phyloP scores from a whole-genome alignment of 169 alveolate genomes.

The Eimeria praecox region DNA sequence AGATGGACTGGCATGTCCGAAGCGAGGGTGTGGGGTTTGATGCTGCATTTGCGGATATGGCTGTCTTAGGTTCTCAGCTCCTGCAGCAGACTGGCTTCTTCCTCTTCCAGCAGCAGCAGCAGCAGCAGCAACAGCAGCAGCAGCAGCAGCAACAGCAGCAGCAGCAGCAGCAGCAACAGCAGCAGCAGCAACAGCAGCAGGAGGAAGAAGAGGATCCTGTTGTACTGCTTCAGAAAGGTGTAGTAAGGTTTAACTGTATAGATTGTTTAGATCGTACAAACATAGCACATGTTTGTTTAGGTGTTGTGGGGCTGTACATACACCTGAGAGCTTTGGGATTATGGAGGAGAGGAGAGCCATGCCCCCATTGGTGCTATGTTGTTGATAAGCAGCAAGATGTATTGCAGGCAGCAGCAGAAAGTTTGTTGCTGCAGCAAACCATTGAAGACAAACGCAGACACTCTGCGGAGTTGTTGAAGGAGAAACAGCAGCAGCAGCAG shows the following conservation, averaged over 20 bases:
- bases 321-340: slow-evolving; percentile 71
- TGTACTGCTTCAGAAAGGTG: slow-evolving; percentile 92
- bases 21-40: slow-evolving; percentile 66
- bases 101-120: slow-evolving; percentile 54
- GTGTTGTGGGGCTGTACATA: slow-evolving; percentile 72
- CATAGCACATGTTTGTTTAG: slow-evolving; percentile 75
- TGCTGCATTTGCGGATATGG: slow-evolving; percentile 53
- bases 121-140: slow-evolving; percentile 51
- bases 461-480: neutral
- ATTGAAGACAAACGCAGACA: neutral
- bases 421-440: slow-evolving; percentile 41
- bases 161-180: slow-evolving; percentile 20
- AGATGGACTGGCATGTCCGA: slow-evolving; percentile 72
- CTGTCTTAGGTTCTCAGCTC: slow-evolving; percentile 23
- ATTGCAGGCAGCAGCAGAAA: slow-evolving; percentile 29
- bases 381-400: neutral
- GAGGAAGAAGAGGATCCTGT: too few relatives aligned
- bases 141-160: neutral
- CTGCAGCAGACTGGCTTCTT: slow-evolving; percentile 72
- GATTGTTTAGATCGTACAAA: slow-evolving; percentile 99
- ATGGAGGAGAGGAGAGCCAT: neutral
- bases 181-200: too few relatives aligned
- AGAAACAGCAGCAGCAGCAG: neutral
- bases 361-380: slow-evolving; percentile 52
- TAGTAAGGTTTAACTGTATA: slow-evolving; percentile 97